Evolutionary conservation across 2,329 filamentous ascomycete genomes (phyloP).

Genomic region (Diaporthe helianthi): DNA sequence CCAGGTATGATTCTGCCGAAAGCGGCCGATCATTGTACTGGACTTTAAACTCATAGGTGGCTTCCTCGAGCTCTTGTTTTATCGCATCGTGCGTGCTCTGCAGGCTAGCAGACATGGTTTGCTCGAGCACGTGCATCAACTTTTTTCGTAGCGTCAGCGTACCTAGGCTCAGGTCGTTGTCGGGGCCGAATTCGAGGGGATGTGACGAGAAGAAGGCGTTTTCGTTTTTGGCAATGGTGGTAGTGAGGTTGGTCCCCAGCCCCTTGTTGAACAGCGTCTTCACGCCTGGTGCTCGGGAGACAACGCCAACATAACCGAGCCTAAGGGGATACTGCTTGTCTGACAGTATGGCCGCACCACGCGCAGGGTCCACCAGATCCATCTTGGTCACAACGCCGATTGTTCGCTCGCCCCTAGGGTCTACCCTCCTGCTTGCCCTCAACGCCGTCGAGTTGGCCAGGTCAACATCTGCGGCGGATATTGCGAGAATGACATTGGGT

Average conservation of each 20-base stretch:
- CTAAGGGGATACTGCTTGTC: slow-evolving; percentile 94
- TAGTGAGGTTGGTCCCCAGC: slow-evolving; percentile 74
- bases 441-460: slow-evolving; percentile 94
- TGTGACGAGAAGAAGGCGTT: slow-evolving; percentile 85
- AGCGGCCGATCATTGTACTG: slow-evolving; percentile 97
- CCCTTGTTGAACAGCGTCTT: slow-evolving; percentile 84
- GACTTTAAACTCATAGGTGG: slow-evolving; percentile 98
- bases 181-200: slow-evolving; percentile 77
- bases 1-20: slow-evolving; percentile 94
- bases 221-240: slow-evolving; percentile 86
- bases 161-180: slow-evolving; percentile 77
- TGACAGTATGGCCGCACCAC: slow-evolving; percentile 79
- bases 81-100: slow-evolving; percentile 92
- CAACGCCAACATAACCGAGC: slow-evolving; percentile 95
- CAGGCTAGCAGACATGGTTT: slow-evolving; percentile 94
- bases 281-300: slow-evolving; percentile 77
- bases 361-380: slow-evolving; percentile 88
- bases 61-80: slow-evolving; percentile 92
- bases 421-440: slow-evolving; percentile 86
- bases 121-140: slow-evolving; percentile 94
- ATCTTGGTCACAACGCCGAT: slow-evolving; percentile 99
- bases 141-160: slow-evolving; percentile 91
- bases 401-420: slow-evolving; percentile 91
- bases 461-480: slow-evolving; percentile 97
- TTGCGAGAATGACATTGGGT: slow-evolving; percentile 95